phyloP scores from a whole-genome alignment of 2,329 filamentous ascomycete genomes.

The Zasmidium citrigriseum region DNA sequence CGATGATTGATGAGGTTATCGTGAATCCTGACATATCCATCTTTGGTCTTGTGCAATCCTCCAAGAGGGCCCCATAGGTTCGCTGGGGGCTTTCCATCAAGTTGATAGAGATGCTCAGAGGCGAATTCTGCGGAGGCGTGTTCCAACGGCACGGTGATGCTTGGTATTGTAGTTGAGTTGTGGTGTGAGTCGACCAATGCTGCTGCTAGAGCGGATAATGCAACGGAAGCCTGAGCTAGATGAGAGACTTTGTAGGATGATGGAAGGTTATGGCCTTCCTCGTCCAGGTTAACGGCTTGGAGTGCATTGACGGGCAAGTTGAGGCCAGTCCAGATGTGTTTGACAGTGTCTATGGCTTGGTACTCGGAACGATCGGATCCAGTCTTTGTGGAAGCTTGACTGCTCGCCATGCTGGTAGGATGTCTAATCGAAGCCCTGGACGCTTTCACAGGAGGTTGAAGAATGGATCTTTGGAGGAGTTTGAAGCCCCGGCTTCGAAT shows the following conservation, averaged over 20 bases:
- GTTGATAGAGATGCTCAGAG: constrained; percentile 52
- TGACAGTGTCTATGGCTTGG: constrained; percentile 29
- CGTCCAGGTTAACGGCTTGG: constrained; percentile 23
- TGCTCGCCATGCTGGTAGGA: neutral
- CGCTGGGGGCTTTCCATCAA: constrained; percentile 41
- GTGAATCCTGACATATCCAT: constrained; percentile 58
- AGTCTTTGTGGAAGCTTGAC: too few species aligned
- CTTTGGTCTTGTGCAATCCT: constrained; percentile 53
- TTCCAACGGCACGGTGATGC: constrained; percentile 45
- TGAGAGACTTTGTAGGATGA: constrained; percentile 59
- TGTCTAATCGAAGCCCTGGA: neutral
- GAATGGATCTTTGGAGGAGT: too few species aligned
- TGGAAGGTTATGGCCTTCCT: constrained; percentile 33
- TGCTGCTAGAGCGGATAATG: constrained; percentile 53
- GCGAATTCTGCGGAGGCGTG: constrained; percentile 57
- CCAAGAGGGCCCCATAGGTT: constrained; percentile 49
- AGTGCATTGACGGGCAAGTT: constrained; percentile 15
- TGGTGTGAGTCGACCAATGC: constrained; percentile 47
- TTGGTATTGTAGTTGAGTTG: constrained; percentile 33
- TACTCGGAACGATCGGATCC: constrained; percentile 26
- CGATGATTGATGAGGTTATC: constrained; percentile 57
- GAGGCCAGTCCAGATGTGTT: constrained; percentile 35
- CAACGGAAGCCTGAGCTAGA: constrained; percentile 56
- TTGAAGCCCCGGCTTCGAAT: too few species aligned
- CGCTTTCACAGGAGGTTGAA: neutral